phyloP scores from a whole-genome alignment of 192 early-diverging fungal species.

The Rhizophagus prolifer region DNA sequence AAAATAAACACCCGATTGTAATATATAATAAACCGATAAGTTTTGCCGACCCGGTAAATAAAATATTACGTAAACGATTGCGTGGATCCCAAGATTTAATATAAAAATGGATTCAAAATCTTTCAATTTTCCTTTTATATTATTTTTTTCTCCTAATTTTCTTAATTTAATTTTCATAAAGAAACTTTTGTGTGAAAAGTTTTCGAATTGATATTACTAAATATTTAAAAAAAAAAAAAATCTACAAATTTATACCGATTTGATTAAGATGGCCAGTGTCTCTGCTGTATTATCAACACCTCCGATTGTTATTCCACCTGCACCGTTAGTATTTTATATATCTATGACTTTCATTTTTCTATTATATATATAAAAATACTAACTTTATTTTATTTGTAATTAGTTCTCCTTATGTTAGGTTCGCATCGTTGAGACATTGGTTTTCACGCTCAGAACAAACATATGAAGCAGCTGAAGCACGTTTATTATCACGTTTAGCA shows the following conservation, averaged over 20 bases:
- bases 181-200: no score
- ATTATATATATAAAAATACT: background rate
- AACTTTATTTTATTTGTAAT: background rate
- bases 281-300: background rate
- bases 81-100: no score
- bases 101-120: no score
- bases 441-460: slow-evolving; percentile 42
- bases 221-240: no score
- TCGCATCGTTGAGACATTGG: slow-evolving; percentile 34
- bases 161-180: no score
- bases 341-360: background rate
- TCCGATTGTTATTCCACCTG: slow-evolving; percentile 6
- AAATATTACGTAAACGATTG: no score
- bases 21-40: no score
- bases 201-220: no score
- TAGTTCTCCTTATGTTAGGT: slow-evolving; percentile 23
- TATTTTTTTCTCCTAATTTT: no score
- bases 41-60: no score
- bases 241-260: background rate
- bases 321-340: slow-evolving; percentile 19
- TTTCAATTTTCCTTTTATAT: no score
- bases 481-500: slow-evolving; percentile 54
- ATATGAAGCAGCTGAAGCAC: slow-evolving; percentile 54
- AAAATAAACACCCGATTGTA: no score
- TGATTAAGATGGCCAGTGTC: background rate